phyloP scores from a whole-genome alignment of 225 moss, liverwort and hornwort species.

The Bryoerythrophyllum caledonicum region DNA sequence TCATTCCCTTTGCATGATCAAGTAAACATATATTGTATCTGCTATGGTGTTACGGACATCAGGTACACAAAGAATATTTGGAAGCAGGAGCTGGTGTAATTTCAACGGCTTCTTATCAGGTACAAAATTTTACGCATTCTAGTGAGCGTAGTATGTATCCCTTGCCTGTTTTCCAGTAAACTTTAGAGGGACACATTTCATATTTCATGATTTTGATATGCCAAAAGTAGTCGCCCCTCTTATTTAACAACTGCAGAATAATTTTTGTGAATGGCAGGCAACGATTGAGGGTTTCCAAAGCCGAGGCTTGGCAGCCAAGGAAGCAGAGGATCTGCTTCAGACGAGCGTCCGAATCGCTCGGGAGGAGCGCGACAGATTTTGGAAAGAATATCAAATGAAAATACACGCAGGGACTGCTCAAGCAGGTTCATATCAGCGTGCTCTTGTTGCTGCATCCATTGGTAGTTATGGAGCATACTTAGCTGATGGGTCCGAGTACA shows the following conservation, averaged over 20 bases:
- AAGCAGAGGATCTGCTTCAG: conserved; percentile 69
- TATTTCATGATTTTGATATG: neutral
- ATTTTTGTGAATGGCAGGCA: conserved; percentile 53
- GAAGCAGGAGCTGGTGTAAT: conserved; percentile 90
- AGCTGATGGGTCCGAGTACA: conserved; percentile 97
- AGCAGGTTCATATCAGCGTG: conserved; percentile 60
- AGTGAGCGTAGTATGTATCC: neutral
- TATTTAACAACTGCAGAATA: neutral
- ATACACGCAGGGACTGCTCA: conserved; percentile 46
- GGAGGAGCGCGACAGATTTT: conserved; percentile 79
- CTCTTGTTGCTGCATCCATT: conserved; percentile 89
- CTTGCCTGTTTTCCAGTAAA: neutral
- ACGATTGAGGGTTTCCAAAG: conserved; percentile 81
- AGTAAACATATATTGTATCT: conserved; percentile 1
- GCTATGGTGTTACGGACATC: conserved; percentile 23
- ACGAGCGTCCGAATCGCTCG: conserved; percentile 77
- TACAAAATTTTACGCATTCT: neutral
- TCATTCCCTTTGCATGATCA: neutral
- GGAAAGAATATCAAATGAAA: conserved; percentile 58
- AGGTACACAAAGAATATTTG: conserved; percentile 91
- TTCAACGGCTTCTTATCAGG: conserved; percentile 96
- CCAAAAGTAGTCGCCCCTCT: conserved; percentile 1
- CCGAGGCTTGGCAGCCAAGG: conserved; percentile 57
- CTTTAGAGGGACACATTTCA: neutral
- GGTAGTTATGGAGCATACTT: conserved; percentile 98